phyloP scores from a whole-genome alignment of 495 filamentous ascomycete species.

The Neurospora sp. region DNA sequence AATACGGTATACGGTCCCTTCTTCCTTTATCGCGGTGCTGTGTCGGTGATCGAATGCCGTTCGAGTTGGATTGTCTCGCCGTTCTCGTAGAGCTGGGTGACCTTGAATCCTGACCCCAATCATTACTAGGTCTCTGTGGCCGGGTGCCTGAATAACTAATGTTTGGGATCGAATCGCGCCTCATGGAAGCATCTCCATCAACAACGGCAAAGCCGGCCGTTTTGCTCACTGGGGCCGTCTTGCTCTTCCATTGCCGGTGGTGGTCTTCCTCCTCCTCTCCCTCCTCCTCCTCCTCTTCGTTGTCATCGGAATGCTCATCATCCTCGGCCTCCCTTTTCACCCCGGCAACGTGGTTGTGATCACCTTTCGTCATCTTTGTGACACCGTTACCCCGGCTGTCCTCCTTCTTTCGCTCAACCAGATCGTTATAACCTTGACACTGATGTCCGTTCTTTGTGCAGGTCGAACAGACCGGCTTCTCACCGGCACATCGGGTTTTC shows the following conservation, averaged over 20 bases:
- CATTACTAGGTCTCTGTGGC: constrained; percentile 12
- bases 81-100: constrained; percentile 12
- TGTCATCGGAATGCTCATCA: constrained; percentile 16
- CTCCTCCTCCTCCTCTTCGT: constrained; percentile 21
- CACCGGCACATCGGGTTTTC: constrained; percentile 75
- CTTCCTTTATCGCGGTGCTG: constrained; percentile 19
- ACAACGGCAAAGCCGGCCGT: constrained; percentile 15
- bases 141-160: constrained; percentile 7
- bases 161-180: constrained; percentile 17
- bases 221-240: background rate
- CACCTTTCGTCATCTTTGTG: constrained; percentile 8
- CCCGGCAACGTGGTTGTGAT: constrained; percentile 14
- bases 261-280: constrained; percentile 16
- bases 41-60: constrained; percentile 31
- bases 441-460: constrained; percentile 64
- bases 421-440: constrained; percentile 57
- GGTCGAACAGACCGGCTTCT: constrained; percentile 64
- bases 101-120: constrained; percentile 20
- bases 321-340: constrained; percentile 18
- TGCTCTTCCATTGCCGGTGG: constrained; percentile 24
- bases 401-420: constrained; percentile 35
- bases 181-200: constrained; percentile 3
- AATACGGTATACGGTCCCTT: constrained; percentile 69
- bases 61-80: constrained; percentile 14
- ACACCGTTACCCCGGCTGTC: constrained; percentile 9